A percentile compares a stretch with the other conserved stretches of the same genome.
Conservation (phyloP, 768 basidiomycete species). For the Lentinula detonsa region DNA sequence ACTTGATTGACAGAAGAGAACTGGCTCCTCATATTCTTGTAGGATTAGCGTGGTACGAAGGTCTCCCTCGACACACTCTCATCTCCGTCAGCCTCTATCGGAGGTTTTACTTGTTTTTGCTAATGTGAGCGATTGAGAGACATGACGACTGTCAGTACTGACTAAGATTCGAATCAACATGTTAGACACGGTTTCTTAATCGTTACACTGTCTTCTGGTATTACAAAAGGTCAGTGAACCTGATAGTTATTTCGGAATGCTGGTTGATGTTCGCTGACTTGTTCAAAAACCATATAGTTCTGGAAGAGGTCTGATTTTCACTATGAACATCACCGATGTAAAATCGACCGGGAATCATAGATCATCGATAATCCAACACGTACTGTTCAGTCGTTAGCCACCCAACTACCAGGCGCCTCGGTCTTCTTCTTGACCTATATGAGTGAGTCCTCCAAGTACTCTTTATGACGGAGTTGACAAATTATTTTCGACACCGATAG, state of each 20-base stretch:
- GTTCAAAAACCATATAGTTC: neutral
- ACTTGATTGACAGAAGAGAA: neutral
- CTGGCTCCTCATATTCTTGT: slow-evolving; percentile 5
- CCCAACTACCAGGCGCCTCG: slow-evolving; percentile 47
- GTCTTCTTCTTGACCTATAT: slow-evolving; percentile 63
- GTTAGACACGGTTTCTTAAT: slow-evolving; percentile 65
- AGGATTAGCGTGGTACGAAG: slow-evolving; percentile 63
- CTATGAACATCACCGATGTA: neutral
- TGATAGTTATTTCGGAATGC: neutral
- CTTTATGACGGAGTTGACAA: neutral
- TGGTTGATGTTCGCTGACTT: neutral
- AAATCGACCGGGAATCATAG: slow-evolving; percentile 10
- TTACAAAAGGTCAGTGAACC: slow-evolving; percentile 31
- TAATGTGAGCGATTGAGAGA: slow-evolving; percentile 32
- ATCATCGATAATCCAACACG: slow-evolving; percentile 38
- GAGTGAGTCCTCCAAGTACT: slow-evolving; percentile 19
- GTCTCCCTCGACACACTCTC: slow-evolving; percentile 60
- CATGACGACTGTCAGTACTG: no score
- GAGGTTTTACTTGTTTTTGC: slow-evolving; percentile 63
- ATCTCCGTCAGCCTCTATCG: slow-evolving; percentile 70
- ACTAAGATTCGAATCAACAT: neutral
- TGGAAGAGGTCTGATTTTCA: neutral
- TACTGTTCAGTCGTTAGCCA: slow-evolving; percentile 37
- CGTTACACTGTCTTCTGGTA: slow-evolving; percentile 57
- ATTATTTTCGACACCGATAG: slow-evolving; percentile 15